Evolutionary conservation across 257 asterid species (phyloP).

Genomic region (Ligustrum vulgare): DNA sequence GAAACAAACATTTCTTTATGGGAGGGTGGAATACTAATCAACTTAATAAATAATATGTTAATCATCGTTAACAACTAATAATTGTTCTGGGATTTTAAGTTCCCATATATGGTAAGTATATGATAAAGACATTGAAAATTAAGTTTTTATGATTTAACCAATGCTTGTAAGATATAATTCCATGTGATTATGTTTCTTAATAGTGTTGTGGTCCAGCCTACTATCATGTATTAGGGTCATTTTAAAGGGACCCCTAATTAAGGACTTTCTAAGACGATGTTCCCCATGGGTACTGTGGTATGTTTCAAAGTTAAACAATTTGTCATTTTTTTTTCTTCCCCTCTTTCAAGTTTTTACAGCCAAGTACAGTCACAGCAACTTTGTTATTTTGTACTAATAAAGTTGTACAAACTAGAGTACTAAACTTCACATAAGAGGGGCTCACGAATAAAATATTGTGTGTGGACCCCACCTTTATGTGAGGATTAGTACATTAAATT

Average conservation of each 20-base stretch:
- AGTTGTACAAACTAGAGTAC: no score
- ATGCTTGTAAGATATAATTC: constrained; percentile 44
- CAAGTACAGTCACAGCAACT: no score
- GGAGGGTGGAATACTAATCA: neutral
- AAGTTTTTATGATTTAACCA: constrained; percentile 54
- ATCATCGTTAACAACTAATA: constrained; percentile 29
- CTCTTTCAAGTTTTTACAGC: no score
- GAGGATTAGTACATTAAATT: no score
- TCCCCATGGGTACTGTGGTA: constrained; percentile 51
- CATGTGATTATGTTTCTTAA: constrained; percentile 80
- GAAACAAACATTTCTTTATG: no score
- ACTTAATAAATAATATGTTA: no score
- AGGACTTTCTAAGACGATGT: constrained; percentile 41
- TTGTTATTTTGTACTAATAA: no score
- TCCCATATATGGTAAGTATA: constrained; percentile 37
- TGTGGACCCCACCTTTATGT: no score
- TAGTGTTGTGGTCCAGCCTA: constrained; percentile 50
- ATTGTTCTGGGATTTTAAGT: constrained; percentile 35
- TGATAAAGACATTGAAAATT: constrained; percentile 55
- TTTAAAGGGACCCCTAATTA: constrained; percentile 48
- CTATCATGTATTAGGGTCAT: constrained; percentile 50
- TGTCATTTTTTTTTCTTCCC: no score
- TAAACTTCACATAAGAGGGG: no score
- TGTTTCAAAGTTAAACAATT: constrained; percentile 21
- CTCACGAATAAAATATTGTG: no score